phyloP scores from a whole-genome alignment of 176 grass and related monocot genomes.

The Aegilops longissima region DNA sequence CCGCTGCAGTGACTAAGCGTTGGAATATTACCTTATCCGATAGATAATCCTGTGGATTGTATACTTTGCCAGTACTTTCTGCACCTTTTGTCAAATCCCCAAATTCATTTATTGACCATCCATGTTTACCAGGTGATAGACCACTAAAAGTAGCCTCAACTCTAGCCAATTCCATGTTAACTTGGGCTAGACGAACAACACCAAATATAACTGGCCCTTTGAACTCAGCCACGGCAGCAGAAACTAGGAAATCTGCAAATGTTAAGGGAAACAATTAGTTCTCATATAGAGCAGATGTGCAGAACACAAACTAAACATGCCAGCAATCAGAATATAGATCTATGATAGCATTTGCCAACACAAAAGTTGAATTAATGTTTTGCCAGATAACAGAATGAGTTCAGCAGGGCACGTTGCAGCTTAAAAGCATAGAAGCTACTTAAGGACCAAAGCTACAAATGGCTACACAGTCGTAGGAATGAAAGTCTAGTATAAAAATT shows the following conservation, averaged over 20 bases:
- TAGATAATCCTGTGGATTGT: constrained; percentile 52
- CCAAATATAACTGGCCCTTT: constrained; percentile 85
- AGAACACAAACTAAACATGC: constrained; percentile 13
- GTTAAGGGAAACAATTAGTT: constrained; percentile 14
- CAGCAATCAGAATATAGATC: not conserved
- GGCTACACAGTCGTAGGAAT: not conserved
- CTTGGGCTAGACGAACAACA: constrained; percentile 88
- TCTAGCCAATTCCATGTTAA: constrained; percentile 88
- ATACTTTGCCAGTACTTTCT: constrained; percentile 81
- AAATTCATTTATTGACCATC: constrained; percentile 95
- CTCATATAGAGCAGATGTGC: not conserved
- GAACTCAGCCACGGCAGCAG: constrained; percentile 90
- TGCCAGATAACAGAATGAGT: not conserved
- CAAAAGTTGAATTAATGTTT: not conserved
- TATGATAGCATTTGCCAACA: constrained; percentile 3
- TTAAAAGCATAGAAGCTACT: not conserved
- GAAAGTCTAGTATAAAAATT: not conserved
- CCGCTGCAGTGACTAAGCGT: not conserved
- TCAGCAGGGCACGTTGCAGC: not conserved
- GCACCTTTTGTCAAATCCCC: constrained; percentile 90
- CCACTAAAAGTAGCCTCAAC: constrained; percentile 95
- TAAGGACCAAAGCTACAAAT: constrained; percentile 6
- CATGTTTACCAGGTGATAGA: constrained; percentile 85
- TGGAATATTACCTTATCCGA: constrained; percentile 56
- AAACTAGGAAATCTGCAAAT: constrained; percentile 79